Conservation (phyloP, 805 yeast species). For the Ascoidea asiatica region DNA sequence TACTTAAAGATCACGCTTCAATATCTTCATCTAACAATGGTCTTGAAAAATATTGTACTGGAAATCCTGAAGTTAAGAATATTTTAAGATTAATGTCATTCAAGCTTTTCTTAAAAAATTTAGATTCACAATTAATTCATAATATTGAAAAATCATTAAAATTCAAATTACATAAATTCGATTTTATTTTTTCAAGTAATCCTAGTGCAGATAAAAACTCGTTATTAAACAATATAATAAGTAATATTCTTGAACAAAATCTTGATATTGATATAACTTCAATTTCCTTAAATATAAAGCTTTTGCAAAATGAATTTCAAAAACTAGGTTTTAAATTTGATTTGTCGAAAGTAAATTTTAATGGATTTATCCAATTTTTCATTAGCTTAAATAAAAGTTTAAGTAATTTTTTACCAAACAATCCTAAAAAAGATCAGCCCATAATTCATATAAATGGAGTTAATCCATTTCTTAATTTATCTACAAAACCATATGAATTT, state of each 20-base stretch:
- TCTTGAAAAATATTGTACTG: neutral
- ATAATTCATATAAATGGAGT: constrained; percentile 1
- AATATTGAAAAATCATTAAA: neutral
- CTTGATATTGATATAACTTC: neutral
- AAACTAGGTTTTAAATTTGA: neutral
- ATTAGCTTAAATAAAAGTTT: too few species aligned
- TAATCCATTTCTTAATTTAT: constrained; percentile 1
- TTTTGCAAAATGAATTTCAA: neutral
- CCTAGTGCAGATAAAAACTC: neutral
- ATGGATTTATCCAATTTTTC: neutral
- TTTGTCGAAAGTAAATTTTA: neutral
- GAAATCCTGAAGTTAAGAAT: too few species aligned
- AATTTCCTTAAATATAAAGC: neutral
- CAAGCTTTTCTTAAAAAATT: neutral
- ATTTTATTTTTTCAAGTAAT: neutral
- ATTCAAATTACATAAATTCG: neutral
- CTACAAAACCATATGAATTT: neutral
- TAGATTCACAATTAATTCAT: neutral
- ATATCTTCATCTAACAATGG: too few species aligned
- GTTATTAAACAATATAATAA: neutral
- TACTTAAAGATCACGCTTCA: too few species aligned
- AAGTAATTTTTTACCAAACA: neutral
- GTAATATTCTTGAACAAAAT: neutral
- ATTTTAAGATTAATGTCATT: neutral
- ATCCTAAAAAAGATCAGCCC: neutral